These are phyloP conservation scores for Cadophora sp. DNA, from an alignment of 2,329 filamentous ascomycete species.

Conservation along the genomic window DNA sequence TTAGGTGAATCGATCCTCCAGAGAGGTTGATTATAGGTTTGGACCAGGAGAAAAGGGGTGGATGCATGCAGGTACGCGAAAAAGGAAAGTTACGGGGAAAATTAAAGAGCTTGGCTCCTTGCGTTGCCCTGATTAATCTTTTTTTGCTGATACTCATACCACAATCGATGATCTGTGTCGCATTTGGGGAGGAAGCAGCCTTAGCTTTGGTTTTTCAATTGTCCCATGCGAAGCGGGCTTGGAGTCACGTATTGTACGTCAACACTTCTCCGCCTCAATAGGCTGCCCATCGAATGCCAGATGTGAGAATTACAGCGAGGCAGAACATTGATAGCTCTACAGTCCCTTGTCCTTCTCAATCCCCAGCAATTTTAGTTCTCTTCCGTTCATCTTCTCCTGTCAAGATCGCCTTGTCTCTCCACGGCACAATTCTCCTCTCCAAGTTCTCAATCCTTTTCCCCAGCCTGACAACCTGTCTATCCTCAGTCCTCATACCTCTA, in stretches of 20 bases:
- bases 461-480: not conserved
- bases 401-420: constrained; percentile 22
- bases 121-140: no score
- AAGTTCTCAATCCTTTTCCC: constrained; percentile 5
- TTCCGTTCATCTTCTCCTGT: constrained; percentile 9
- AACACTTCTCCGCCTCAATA: no score
- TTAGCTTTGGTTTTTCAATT: no score
- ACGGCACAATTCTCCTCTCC: not conserved
- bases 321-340: no score
- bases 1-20: not conserved
- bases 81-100: not conserved
- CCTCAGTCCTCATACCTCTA: not conserved
- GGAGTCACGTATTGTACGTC: no score
- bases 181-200: no score
- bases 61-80: not conserved
- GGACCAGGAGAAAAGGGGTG: not conserved
- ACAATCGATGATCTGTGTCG: no score
- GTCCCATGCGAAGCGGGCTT: no score
- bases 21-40: not conserved
- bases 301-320: no score
- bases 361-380: not conserved
- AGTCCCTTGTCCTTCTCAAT: not conserved
- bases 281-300: no score
- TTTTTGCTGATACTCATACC: no score
- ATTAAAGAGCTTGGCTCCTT: no score